Conservation (phyloP, 83 land plant genomes). For the Diphasiastrum complanatum region DNA sequence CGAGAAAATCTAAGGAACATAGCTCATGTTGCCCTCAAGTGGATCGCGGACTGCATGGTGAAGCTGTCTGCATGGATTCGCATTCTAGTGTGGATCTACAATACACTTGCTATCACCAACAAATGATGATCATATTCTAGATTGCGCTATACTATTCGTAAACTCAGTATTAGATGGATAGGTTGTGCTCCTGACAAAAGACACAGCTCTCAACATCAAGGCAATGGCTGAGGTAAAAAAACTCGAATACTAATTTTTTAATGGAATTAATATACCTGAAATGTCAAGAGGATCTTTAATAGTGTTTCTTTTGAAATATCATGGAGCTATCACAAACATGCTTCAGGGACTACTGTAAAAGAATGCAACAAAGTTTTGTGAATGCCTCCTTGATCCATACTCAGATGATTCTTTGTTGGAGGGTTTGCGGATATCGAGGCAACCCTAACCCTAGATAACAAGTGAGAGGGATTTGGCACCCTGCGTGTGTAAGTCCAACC, state of each 20-base stretch:
- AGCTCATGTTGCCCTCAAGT: conserved; percentile 21
- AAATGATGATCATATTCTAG: conserved; percentile 80
- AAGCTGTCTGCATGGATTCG: conserved; percentile 36
- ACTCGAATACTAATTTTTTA: neutral
- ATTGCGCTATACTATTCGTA: conserved; percentile 62
- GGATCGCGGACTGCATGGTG: conserved; percentile 41
- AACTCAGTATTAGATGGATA: conserved; percentile 36
- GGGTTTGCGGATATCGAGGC: no score
- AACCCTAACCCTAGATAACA: no score
- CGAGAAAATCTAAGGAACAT: neutral
- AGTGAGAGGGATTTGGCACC: no score
- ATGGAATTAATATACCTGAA: neutral
- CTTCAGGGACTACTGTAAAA: conserved; percentile 7
- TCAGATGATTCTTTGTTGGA: no score
- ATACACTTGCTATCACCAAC: conserved; percentile 57
- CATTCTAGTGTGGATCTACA: conserved; percentile 13
- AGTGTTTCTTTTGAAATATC: no score
- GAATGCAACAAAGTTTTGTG: conserved; percentile 3
- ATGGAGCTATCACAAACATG: no score
- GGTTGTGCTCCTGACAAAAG: conserved; percentile 63
- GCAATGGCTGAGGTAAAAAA: conserved; percentile 91
- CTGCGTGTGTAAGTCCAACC: no score
- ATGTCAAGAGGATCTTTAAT: no score
- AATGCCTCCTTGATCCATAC: conserved; percentile 5
- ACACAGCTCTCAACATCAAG: conserved; percentile 75